Evolutionary conservation across 805 yeast genomes (phyloP), one percentile per base, ranked within the genome.

Genomic region (Saccharomycopsis fodiens): DNA sequence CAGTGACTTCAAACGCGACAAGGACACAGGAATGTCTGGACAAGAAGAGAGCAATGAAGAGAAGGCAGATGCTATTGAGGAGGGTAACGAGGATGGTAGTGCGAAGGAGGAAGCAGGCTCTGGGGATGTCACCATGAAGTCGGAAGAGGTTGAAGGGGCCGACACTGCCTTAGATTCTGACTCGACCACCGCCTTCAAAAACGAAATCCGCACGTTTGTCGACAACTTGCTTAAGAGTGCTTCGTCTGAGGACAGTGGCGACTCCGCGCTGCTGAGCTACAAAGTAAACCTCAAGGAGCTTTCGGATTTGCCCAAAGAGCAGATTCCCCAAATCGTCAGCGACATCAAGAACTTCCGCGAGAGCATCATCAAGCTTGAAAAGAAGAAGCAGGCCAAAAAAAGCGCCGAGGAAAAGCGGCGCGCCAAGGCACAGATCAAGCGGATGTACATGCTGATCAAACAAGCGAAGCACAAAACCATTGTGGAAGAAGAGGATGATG

Each of bases 321-420:
- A 74, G 65, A 59, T 72, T 38, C 79, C 76, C 17, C 64, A 62
- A n/a, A 73, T 79, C 31, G 70, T 67, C 16, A 67, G 68, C 45
- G 77, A 74, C 47, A 71, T 80, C 46, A 65, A 77, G 47, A 73
- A 70, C 50, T 80, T 80, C 56, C 61, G 85, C 55, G 63, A 78
- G 19, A 70, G 69, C 36, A 80, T 79, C 22, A 55, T 77, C 43
- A 69, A 69, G 35, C 60, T 74, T 22, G 85, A 79, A 46, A 66
- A 68, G 44, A 67, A 67, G 39, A 73, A 75, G 39, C 66, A 82
- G 36, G 72, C 69, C 41, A 64, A 64, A 47, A 77, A 76, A 48
- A 56, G 68, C 7, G 61, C 69, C 17, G 63, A 59, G 17, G 85
- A 78, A 51, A 66, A 77, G 38, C 62, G 62, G 34, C 67, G 71